Conservation (phyloP, 176 grass and related monocot species). For the Lolium multiflorum region DNA sequence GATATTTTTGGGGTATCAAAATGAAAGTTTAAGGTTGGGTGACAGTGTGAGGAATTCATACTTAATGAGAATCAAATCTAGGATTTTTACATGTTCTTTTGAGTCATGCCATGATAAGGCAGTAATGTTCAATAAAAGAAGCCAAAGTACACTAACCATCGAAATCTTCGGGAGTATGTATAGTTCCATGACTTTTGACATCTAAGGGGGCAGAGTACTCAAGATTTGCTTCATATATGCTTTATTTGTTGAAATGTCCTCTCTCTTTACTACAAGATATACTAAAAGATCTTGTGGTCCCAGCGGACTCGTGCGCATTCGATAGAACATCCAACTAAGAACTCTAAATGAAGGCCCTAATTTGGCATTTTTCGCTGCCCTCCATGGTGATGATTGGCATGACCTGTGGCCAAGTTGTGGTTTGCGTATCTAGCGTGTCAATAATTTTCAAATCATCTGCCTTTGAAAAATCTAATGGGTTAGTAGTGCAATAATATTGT, state of each 20-base stretch:
- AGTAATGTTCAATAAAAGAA: neutral
- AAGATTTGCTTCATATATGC: neutral
- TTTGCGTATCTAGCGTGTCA: neutral
- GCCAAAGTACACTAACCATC: neutral
- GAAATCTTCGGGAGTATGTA: neutral
- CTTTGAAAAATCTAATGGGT: neutral
- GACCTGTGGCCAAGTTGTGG: neutral
- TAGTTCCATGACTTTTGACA: neutral
- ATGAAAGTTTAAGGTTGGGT: too few species aligned
- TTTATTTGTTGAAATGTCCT: neutral
- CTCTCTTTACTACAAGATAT: neutral
- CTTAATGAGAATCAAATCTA: neutral
- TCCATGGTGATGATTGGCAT: neutral
- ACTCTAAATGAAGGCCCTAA: neutral
- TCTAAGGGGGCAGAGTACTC: neutral
- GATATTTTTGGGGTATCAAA: too few species aligned
- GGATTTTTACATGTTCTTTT: neutral
- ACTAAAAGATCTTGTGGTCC: neutral
- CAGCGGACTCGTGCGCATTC: neutral
- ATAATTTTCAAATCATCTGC: neutral
- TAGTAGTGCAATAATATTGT: neutral
- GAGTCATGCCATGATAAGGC: neutral
- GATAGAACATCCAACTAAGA: neutral
- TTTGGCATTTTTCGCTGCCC: neutral
- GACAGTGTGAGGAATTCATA: neutral